phyloP scores from a whole-genome alignment of 2,329 filamentous ascomycete species.

The Scortechinia acanthostroma region DNA sequence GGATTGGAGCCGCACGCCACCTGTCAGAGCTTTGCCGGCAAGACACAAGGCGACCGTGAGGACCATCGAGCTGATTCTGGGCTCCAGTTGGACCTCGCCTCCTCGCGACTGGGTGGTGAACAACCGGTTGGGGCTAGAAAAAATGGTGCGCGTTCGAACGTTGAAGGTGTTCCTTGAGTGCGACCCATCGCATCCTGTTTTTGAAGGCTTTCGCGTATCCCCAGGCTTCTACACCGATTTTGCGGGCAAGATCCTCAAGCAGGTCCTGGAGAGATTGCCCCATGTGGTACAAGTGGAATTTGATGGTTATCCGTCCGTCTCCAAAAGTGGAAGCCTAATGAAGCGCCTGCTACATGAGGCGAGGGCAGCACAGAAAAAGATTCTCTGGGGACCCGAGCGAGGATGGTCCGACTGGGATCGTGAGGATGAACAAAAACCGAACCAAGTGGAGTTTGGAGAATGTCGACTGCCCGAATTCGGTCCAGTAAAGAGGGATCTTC shows the following conservation, averaged over 20 bases:
- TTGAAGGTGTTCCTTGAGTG: slow-evolving; percentile 49
- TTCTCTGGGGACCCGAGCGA: slow-evolving; percentile 26
- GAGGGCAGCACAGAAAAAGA: slow-evolving; percentile 14
- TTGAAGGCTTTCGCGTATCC: slow-evolving; percentile 47
- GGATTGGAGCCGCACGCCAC: slow-evolving; percentile 30
- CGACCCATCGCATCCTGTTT: slow-evolving; percentile 42
- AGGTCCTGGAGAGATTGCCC: slow-evolving; percentile 38
- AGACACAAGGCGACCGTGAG: slow-evolving; percentile 40
- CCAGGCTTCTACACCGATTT: slow-evolving; percentile 49
- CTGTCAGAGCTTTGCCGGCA: slow-evolving; percentile 36
- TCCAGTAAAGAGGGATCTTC: too few relatives aligned
- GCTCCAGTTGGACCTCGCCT: slow-evolving; percentile 48
- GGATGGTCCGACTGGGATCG: too few relatives aligned
- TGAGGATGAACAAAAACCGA: too few relatives aligned
- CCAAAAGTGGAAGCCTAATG: slow-evolving; percentile 39
- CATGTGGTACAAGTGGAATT: slow-evolving; percentile 40
- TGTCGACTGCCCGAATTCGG: too few relatives aligned
- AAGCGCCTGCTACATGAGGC: slow-evolving; percentile 24
- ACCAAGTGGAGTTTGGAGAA: too few relatives aligned
- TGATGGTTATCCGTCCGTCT: slow-evolving; percentile 44
- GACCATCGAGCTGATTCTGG: slow-evolving; percentile 45
- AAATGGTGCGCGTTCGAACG: slow-evolving; percentile 33
- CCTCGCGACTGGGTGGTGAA: slow-evolving; percentile 44
- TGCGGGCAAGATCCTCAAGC: slow-evolving; percentile 35
- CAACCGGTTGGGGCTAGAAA: slow-evolving; percentile 34